A percentile compares a stretch with the other conserved stretches of the same genome.
Conservation (phyloP, 805 yeast species). For the Saccharomyces jurei region DNA sequence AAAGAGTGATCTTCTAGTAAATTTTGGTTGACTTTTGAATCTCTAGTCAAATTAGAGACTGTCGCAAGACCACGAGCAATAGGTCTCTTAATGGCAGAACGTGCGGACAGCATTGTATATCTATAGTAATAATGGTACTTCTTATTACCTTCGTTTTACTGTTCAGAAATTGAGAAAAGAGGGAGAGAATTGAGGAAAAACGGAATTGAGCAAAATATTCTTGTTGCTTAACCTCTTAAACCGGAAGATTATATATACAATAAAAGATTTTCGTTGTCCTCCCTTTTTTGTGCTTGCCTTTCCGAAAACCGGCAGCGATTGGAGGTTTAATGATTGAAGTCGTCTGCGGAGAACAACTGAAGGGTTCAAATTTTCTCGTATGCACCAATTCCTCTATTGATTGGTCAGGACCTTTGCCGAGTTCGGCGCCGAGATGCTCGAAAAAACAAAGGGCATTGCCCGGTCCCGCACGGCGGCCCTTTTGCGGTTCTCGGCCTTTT, state of each 20-base stretch:
- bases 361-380: not conserved
- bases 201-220: not conserved
- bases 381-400: not conserved
- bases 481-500: not conserved
- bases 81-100: slow-evolving; percentile 18
- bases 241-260: not conserved
- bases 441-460: not conserved
- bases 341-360: not conserved
- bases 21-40: slow-evolving; percentile 74
- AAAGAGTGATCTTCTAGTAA: slow-evolving; percentile 74
- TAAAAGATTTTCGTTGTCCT: not conserved
- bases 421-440: slow-evolving; percentile 1
- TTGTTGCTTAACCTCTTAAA: not conserved
- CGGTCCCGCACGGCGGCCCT: not conserved
- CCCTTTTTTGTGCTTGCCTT: not conserved
- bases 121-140: not conserved
- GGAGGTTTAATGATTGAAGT: not conserved
- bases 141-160: not conserved
- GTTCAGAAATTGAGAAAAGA: not conserved
- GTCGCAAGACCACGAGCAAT: slow-evolving; percentile 36
- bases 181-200: not conserved
- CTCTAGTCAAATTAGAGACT: slow-evolving; percentile 40
- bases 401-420: slow-evolving; percentile 1
- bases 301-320: not conserved
- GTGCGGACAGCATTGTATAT: slow-evolving; percentile 28